Evolutionary conservation across 202 grass and related monocot species (phyloP), one percentile per base, ranked within the genome.

Genomic region (Zoysia matrella): DNA sequence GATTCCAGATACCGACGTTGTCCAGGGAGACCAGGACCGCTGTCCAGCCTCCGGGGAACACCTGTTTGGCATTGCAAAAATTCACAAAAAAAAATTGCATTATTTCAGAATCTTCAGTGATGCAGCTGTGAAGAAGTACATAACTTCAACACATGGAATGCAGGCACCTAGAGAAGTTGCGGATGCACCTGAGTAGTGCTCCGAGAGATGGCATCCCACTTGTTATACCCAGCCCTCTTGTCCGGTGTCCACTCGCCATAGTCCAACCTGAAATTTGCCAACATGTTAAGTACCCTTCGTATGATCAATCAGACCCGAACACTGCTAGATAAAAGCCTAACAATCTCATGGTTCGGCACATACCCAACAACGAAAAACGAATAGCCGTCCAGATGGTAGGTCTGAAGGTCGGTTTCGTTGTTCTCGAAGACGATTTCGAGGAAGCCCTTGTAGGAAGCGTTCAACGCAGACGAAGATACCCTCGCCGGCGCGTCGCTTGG

Each of bases 351-450:
- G 22, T 85, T 40, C 18, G 83, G 51, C 54, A 48, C 68, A 40
- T 95, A 98, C 96, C 96, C 96, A 15, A 90, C 92, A 63, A 98
- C 92, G 85, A 95, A 95, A 84, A 98, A 95, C 74, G 96, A 81
- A 60, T 95, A 98, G 79, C 96, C 96, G 83, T 98, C 92, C 80
- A 95, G 71, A 82, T 98, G 95, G 82, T 93, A 98, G 41, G 88
- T 93, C 84, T 93, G 90, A 68, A 95, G 74, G 11, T 75, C 85
- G 7, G 92, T 98, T 78, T 93, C 95, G 54, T 95, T 93, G 79
- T 98, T 98, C 91, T 95, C 85, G 73, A 98, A 93, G 73, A 98
- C 74, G 40, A 98, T 92, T 64, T 98, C 95, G 16, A 98, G 88
- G 84, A 98, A 98, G 60, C 95, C 95, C 74, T 87, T 98, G 69